Evolutionary conservation across 768 basidiomycete species (phyloP).

Genomic region (Gloeopeniophorella convolvens): DNA sequence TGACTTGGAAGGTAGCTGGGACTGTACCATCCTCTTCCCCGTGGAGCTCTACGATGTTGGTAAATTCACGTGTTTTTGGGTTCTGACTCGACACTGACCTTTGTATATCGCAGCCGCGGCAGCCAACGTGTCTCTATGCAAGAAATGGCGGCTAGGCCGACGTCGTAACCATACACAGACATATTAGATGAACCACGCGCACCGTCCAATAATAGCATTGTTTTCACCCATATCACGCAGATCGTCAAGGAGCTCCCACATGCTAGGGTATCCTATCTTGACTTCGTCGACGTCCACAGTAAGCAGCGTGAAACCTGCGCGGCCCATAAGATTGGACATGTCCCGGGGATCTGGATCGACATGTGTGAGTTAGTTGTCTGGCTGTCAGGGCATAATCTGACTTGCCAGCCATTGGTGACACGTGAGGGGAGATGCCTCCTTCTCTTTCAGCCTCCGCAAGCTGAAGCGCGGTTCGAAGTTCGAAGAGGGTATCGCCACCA

Average conservation of each 20-base stretch:
- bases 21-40: constrained; percentile 77
- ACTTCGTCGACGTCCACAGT: constrained; percentile 97
- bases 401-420: constrained; percentile 96
- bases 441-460: constrained; percentile 90
- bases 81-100: constrained; percentile 41
- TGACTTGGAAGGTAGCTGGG: constrained; percentile 94
- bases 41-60: constrained; percentile 61
- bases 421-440: constrained; percentile 92
- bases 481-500: constrained; percentile 94
- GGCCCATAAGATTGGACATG: constrained; percentile 83
- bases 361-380: neutral
- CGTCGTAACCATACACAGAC: neutral
- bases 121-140: constrained; percentile 80
- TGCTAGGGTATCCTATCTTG: constrained; percentile 82
- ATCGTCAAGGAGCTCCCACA: constrained; percentile 95
- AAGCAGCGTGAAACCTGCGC: constrained; percentile 89
- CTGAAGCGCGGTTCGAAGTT: constrained; percentile 87
- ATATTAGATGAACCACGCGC: constrained; percentile 18
- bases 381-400: neutral
- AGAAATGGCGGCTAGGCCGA: constrained; percentile 47
- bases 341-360: constrained; percentile 71
- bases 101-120: constrained; percentile 93
- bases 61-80: neutral
- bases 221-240: constrained; percentile 95
- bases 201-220: constrained; percentile 87